Base-by-base conservation (phyloP, 768 basidiomycete genomes). In the Cystoderma amianthinum region DNA sequence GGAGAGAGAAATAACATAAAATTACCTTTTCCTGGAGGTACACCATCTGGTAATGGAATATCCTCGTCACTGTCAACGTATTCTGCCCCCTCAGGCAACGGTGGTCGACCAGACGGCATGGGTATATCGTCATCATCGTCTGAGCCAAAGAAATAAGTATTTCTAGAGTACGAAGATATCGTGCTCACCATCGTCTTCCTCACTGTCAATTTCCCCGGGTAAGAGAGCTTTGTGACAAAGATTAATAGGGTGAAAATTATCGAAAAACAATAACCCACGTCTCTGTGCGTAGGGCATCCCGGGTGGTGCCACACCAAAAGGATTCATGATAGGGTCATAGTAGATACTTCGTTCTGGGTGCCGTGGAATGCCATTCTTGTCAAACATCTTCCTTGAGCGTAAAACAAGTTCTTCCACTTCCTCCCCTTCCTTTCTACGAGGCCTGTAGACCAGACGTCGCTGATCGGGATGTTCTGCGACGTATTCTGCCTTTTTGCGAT, bases 221-320 rank as follows among this genome's bases (percentile, higher is more conserved):
- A 68, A 59, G 2, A 80, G 63, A 21, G 82, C 85, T 87, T 48
- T 3, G n/a, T n/a, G n/a, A n/a, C n/a, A n/a, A n/a, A n/a, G n/a
- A n/a, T n/a, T n/a, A n/a, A n/a, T n/a, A n/a, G n/a, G n/a, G n/a
- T n/a, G n/a, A n/a, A n/a, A n/a, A n/a, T n/a, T n/a, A n/a, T n/a
- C n/a, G 11, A 25, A 44, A 38, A 17, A 9, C 23, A 35, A n/a
- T n/a, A 10, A 68, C 85, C 63, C 51, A 94, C 93, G 76, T 64
- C 84, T 64, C 58, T 97, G 90, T 43, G 77, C 65, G 60, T 96
- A 97, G n/a, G 89, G 91, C 92, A 96, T 90, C 5, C 95, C 95
- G 10, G 94, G 95, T 32, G 94, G 94, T 15, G 94, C 81, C 13
- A 92, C 87, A 20, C 93, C 94, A 55, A 72, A 93, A 17, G 92